Evolutionary conservation across 148 eudicot species (phyloP).

Genomic region (Chenopodium formosanum): DNA sequence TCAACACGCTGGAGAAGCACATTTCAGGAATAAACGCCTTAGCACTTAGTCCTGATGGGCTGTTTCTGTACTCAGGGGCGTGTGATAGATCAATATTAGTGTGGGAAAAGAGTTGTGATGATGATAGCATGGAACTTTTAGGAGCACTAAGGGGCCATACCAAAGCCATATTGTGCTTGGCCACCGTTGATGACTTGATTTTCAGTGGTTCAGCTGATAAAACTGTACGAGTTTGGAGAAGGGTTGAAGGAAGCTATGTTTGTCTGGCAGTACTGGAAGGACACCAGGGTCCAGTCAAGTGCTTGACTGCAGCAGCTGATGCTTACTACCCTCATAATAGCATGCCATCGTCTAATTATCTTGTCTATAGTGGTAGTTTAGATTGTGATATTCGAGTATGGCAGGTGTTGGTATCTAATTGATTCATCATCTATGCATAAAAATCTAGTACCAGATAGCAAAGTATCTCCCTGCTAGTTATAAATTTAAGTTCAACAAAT

Average conservation of each 20-base stretch:
- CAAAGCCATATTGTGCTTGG: constrained; percentile 66
- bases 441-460: constrained; percentile 9
- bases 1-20: constrained; percentile 54
- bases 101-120: constrained; percentile 55
- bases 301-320: constrained; percentile 48
- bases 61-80: constrained; percentile 69
- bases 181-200: constrained; percentile 43
- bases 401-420: constrained; percentile 56
- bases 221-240: constrained; percentile 82
- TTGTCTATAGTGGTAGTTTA: constrained; percentile 73
- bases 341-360: constrained; percentile 42
- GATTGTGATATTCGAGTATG: constrained; percentile 83
- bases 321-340: constrained; percentile 28
- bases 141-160: constrained; percentile 68
- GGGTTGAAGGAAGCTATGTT: constrained; percentile 38
- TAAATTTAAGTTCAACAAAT: constrained; percentile 10
- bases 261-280: constrained; percentile 77
- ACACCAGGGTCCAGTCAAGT: constrained; percentile 79
- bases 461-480: constrained; percentile 9
- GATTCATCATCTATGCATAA: constrained; percentile 7
- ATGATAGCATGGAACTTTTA: constrained; percentile 40
- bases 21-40: constrained; percentile 76
- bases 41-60: constrained; percentile 56
- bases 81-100: constrained; percentile 63
- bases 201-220: constrained; percentile 85